Percentiles rank a stretch among this genome's conserved stretches.
These are phyloP conservation scores for Ajuga chamaepitys DNA, from an alignment of 257 asterid species.

Conservation along the genomic window DNA sequence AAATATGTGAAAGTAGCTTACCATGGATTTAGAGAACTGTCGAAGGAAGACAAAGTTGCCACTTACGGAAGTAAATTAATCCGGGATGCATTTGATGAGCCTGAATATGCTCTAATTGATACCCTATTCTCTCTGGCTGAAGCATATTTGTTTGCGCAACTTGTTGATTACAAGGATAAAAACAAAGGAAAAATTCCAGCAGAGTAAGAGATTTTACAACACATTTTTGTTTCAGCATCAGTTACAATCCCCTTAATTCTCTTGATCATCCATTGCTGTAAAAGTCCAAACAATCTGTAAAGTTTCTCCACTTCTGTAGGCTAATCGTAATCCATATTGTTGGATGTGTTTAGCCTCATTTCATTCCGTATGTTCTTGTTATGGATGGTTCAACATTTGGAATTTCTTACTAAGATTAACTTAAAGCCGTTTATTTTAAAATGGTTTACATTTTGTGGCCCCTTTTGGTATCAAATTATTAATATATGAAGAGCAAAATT, in stretches of 20 bases:
- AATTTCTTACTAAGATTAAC: neutral
- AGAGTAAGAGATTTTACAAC: conserved; percentile 61
- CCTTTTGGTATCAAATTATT: neutral
- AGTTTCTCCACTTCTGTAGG: neutral
- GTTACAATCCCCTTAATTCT: too few relatives aligned
- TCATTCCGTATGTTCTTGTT: neutral
- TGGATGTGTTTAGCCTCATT: conserved; percentile 1
- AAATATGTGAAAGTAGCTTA: conserved; percentile 94
- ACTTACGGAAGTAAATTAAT: conserved; percentile 73
- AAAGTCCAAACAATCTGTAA: conserved; percentile 3
- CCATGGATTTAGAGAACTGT: conserved; percentile 86
- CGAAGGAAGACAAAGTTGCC: conserved; percentile 89
- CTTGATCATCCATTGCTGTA: neutral
- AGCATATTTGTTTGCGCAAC: conserved; percentile 95
- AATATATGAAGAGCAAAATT: neutral
- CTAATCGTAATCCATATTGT: neutral
- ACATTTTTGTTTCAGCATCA: neutral
- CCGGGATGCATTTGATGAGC: conserved; percentile 89
- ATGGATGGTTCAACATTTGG: neutral
- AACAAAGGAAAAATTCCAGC: conserved; percentile 75
- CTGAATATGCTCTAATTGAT: conserved; percentile 89
- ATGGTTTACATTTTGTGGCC: neutral
- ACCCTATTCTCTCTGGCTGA: conserved; percentile 96
- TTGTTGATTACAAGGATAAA: conserved; percentile 87
- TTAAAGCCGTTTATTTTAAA: neutral